Base-by-base conservation (phyloP, 176 grass and related monocot genomes). In the Dendrocalamus sinicus region DNA sequence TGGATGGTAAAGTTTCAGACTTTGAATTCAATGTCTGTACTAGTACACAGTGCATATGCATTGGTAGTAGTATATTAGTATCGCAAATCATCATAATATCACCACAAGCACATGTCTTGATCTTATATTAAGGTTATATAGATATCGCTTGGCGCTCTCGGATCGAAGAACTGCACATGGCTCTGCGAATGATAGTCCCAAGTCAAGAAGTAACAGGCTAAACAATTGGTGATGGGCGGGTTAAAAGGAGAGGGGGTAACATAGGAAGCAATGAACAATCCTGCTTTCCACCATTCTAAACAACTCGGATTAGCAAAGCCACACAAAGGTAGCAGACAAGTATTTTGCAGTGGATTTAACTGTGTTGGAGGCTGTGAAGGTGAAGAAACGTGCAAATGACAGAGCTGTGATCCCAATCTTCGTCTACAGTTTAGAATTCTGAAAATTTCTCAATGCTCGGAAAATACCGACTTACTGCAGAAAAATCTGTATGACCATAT, bases 121-220 rank as follows among this genome's bases (percentile, higher is more conserved):
- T 84, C 70, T 28, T 90, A 70, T 51, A 84, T 80, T 88, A 91
- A 32, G 84, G 60, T 60, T 67, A 43, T 75, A 53, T 28, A 12
- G 47, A 64, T 53, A 79, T 51, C 0, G 16, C 58, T 69, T 43
- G 0, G 67, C 12, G 81, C 85, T 47, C 89, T 65, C 0, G 19
- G 71, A 85, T 24, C 71, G 11, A 88, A 58, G 62, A 2, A 30
- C 8, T 91, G 71, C 89, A 88, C 89, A 81, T 91, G 89, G 81
- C 45, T 64, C 9, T 84, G 63, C 47, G 62, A 48, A 80, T 12
- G 68, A n/a, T 73, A 80, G 55, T 62, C 32, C 32, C 78, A 83
- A 35, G n/a, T 47, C n/a, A 22, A 2, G 62, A 77, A 70, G 77
- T 54, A 20, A 39, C 17, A 12, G 35, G 73, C 22, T 52, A 77